phyloP scores from a whole-genome alignment of 2,329 filamentous ascomycete species.

The Alternaria ethzedia region DNA sequence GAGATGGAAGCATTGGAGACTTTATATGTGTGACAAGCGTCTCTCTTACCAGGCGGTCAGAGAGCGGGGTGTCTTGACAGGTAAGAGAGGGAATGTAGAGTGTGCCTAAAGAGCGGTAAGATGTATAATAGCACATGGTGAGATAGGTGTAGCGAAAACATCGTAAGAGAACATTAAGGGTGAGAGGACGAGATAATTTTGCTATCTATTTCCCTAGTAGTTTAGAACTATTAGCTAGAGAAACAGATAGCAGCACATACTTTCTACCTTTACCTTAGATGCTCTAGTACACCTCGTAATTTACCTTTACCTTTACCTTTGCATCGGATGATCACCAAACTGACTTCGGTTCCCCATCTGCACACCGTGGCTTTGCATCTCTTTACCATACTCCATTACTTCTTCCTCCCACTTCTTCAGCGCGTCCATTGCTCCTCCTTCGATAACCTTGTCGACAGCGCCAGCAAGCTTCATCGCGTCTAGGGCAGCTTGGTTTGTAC shows the following conservation, averaged over 20 bases:
- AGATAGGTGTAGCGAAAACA: too few relatives aligned
- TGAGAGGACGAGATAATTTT: neutral
- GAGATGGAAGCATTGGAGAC: too few relatives aligned
- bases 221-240: neutral
- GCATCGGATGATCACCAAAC: conserved; percentile 15
- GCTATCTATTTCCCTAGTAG: too few relatives aligned
- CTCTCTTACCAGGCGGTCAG: neutral
- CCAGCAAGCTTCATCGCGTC: conserved; percentile 46
- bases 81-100: neutral
- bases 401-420: conserved; percentile 41
- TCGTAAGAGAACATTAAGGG: neutral
- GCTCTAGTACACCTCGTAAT: neutral
- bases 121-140: neutral
- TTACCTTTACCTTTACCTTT: neutral
- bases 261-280: neutral
- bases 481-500: conserved; percentile 55
- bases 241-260: neutral
- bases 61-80: neutral
- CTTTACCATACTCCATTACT: conserved; percentile 19
- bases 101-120: neutral
- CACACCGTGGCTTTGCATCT: conserved; percentile 20
- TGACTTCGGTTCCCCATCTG: conserved; percentile 22
- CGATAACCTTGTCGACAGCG: conserved; percentile 39
- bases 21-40: neutral
- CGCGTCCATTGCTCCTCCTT: conserved; percentile 36